Base-by-base conservation (phyloP, 352 stramenopile species). In the Globisporangium rhizosaccharum region DNA sequence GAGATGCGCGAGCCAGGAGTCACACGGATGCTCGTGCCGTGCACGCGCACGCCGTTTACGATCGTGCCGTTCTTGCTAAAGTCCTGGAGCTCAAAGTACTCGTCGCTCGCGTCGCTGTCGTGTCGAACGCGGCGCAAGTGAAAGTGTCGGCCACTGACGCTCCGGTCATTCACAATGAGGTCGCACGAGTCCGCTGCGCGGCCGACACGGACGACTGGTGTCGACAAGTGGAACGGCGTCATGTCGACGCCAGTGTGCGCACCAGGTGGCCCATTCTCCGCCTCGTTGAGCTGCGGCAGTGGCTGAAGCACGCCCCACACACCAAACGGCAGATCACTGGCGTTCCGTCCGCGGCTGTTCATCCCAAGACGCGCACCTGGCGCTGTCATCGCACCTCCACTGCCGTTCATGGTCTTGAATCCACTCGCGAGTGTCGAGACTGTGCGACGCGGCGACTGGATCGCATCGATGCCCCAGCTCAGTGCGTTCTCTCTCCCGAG, bases 31-130 rank as follows among this genome's bases (percentile, higher is more conserved):
- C 73, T 92, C 0, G 84, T 88, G 37, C 85, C 85, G 57, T 96
- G 86, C 12, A 96, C 75, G 5, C 86, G 76, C 10, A 94, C 83
- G n/a, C 86, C 86, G 47, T 96, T 92, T 1, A 96, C 86, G 26
- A 96, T 94, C 0, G 84, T 96, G 2, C 86, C 86, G 48, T 96
- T 96, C 61, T 96, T 96, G 60, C 84, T 94, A 53, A 94, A 94
- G 33, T 96, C 86, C 66, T 94, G 84, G 18, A 96, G 69, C 57
- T 96, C 86, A 48, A 74, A 94, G 41, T 76, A 82, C 23, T 91
- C 80, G 52, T 91, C 81, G 0, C 56, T 36, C 15, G 45, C 56
- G 12, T 87, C 73, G n/a, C 52, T 57, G 47, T 92, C 85, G 28
- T 73, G 72, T 0, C 80, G 73, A 8, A 90, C 59, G 15, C 83